Base-by-base conservation (phyloP, 805 yeast genomes). In the Starmerella bombicola region DNA sequence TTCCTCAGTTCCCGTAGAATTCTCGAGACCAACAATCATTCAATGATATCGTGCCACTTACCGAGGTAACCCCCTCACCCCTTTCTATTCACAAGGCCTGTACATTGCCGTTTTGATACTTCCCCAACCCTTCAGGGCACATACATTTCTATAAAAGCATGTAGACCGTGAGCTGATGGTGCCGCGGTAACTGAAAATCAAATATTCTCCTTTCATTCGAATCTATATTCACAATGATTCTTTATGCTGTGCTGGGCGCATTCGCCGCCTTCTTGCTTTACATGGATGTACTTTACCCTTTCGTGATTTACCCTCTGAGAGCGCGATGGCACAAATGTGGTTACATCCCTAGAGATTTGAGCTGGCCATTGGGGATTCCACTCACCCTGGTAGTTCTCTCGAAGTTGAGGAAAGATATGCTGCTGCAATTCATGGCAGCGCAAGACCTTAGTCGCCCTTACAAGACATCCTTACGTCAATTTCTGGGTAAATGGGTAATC, bases 311-410 rank as follows among this genome's bases (percentile, higher is more conserved):
- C 30, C 38, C 38, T 4, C 28, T 42, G 13, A 15, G 21, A 13
- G 39, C 42, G 3, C 30, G 37, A 13, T 12, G 17, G 15, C 36
- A 28, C 17, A 9, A 22, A 4, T 15, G 36, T 8, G 46, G 46
- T 4, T 4, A 12, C 15, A 19, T 39, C 4, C 6, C 17, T 3
- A 16, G 22, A 10, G 8, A 16, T 8, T 5, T 29, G 16, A 35
- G 34, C 23, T 5, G 17, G 4, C 46, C 46, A 3, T 19, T 44
- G 12, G 47, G 47, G 5, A 28, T 44, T 15, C 45, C 40, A 6
- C 10, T 21, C n/a, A 37, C 45, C 5, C 3, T 18, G 18, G 6
- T 12, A 9, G 6, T 33, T 5, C 5, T 44, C 15, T 24, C 13
- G 9, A 6, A 5, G 13, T 8, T 40, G 19, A 16, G 24, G 26